Percentiles rank a stretch among this genome's conserved stretches.
These are phyloP conservation scores for Ascochyta lentis DNA, from an alignment of 2,329 filamentous ascomycete species.

Conservation along the genomic window DNA sequence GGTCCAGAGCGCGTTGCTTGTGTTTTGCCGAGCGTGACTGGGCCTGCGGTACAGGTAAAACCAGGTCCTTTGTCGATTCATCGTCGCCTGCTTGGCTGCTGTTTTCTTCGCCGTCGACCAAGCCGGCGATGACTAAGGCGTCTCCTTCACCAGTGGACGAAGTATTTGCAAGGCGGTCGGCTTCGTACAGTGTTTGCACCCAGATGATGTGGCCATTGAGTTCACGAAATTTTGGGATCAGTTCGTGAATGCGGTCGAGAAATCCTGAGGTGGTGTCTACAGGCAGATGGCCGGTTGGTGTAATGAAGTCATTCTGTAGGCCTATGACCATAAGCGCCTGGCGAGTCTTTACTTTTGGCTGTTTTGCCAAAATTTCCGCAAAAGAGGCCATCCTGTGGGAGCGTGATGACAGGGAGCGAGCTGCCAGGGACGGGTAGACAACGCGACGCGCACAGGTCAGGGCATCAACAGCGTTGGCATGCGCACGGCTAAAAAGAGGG, in stretches of 20 bases:
- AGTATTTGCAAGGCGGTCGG: constrained; percentile 64
- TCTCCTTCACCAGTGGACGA: constrained; percentile 55
- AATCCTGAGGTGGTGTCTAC: constrained; percentile 70
- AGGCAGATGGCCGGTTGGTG: constrained; percentile 69
- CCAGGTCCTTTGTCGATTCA: constrained; percentile 35
- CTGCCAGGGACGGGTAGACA: constrained; percentile 6
- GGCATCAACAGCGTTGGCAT: neutral
- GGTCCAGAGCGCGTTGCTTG: constrained; percentile 45
- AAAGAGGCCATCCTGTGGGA: constrained; percentile 48
- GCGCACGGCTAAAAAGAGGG: constrained; percentile 1
- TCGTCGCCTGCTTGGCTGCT: constrained; percentile 45
- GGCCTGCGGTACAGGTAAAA: constrained; percentile 29
- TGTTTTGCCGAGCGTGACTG: constrained; percentile 45
- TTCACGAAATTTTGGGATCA: constrained; percentile 76
- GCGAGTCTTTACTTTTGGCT: constrained; percentile 62
- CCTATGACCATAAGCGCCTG: constrained; percentile 83
- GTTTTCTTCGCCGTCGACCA: constrained; percentile 44
- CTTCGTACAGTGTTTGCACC: constrained; percentile 78
- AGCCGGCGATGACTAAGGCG: constrained; percentile 51
- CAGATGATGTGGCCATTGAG: constrained; percentile 76
- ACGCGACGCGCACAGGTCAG: constrained; percentile 7
- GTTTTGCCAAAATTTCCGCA: constrained; percentile 53
- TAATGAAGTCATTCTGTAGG: constrained; percentile 88
- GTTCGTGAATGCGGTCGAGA: constrained; percentile 67
- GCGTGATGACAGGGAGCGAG: neutral